Evolutionary conservation across 2,329 filamentous ascomycete genomes (phyloP).

Genomic region (Colletotrichum chrysophilum): DNA sequence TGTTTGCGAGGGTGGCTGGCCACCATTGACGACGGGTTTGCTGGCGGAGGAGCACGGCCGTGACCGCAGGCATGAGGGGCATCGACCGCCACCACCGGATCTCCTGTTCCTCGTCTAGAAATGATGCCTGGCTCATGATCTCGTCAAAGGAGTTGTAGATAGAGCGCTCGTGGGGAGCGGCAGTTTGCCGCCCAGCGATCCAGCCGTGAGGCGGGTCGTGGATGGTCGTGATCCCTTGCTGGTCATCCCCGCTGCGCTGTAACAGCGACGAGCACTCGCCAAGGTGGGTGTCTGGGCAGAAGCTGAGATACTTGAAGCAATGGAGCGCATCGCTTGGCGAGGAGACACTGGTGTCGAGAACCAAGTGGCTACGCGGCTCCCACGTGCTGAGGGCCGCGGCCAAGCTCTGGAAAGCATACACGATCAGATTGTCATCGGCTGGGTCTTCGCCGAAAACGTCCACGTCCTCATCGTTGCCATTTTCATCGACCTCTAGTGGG

Average conservation of each 20-base stretch:
- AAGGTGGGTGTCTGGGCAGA: conserved; percentile 23
- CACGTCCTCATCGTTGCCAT: neutral
- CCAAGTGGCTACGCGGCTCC: conserved; percentile 34
- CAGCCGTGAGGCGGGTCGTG: conserved; percentile 32
- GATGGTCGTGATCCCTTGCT: neutral
- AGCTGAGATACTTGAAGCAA: conserved; percentile 38
- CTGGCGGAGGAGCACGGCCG: conserved; percentile 38
- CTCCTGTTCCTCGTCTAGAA: conserved; percentile 30
- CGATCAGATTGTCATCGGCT: conserved; percentile 29
- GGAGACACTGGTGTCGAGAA: conserved; percentile 42
- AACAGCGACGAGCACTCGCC: conserved; percentile 8
- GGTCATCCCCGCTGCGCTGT: neutral
- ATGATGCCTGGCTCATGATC: conserved; percentile 33
- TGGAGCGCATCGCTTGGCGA: conserved; percentile 40
- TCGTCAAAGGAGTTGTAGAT: conserved; percentile 28
- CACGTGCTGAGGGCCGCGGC: conserved; percentile 35
- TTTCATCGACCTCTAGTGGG: neutral
- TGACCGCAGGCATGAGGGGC: conserved; percentile 36
- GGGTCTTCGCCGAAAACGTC: conserved; percentile 17
- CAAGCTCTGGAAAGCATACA: conserved; percentile 32
- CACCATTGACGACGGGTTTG: conserved; percentile 42
- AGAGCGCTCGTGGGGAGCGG: conserved; percentile 21
- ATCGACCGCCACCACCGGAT: conserved; percentile 37
- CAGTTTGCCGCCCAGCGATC: conserved; percentile 27
- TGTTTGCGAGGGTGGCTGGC: conserved; percentile 31